A percentile compares a stretch with the other conserved stretches of the same genome.
Evolutionary conservation across 2,329 filamentous ascomycete genomes (phyloP).

Genomic region (Calonectria fujianensis): DNA sequence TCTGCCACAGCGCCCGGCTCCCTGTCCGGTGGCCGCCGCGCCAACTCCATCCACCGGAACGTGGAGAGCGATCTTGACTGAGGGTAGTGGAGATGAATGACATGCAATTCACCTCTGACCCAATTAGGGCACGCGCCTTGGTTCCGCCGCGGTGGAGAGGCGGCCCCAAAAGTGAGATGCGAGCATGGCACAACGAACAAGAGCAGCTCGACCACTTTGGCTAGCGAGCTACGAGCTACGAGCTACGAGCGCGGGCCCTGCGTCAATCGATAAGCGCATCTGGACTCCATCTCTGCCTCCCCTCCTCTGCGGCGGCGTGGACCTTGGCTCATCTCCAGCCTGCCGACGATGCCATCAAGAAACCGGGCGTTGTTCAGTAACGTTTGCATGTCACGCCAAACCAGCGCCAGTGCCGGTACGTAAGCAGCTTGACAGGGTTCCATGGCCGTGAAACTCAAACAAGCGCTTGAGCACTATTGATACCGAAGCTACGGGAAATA

Average conservation of each 20-base stretch:
- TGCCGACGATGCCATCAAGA: conserved; percentile 8
- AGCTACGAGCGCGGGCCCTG: conserved; percentile 7
- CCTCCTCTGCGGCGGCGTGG: neutral
- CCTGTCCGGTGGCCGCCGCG: conserved; percentile 14
- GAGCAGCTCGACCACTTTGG: neutral
- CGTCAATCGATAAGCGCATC: conserved; percentile 12
- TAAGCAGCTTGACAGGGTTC: neutral
- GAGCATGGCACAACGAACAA: conserved; percentile 18
- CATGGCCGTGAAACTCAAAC: conserved; percentile 5
- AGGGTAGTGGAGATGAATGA: neutral
- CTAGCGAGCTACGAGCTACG: too few relatives aligned
- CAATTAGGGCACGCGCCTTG: neutral
- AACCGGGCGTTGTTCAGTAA: neutral
- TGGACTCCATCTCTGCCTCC: neutral
- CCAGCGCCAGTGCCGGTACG: neutral
- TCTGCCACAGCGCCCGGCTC: conserved; percentile 13
- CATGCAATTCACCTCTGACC: conserved; percentile 7
- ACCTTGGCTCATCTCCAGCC: conserved; percentile 18
- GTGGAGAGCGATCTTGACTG: conserved; percentile 8
- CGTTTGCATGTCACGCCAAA: neutral
- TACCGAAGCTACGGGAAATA: conserved; percentile 28
- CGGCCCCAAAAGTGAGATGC: neutral
- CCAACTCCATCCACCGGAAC: conserved; percentile 29
- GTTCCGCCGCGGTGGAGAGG: neutral
- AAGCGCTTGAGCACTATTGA: conserved; percentile 1